Evolutionary conservation across 148 eudicot genomes (phyloP).

Genomic region (Rhododendron mucronatum): DNA sequence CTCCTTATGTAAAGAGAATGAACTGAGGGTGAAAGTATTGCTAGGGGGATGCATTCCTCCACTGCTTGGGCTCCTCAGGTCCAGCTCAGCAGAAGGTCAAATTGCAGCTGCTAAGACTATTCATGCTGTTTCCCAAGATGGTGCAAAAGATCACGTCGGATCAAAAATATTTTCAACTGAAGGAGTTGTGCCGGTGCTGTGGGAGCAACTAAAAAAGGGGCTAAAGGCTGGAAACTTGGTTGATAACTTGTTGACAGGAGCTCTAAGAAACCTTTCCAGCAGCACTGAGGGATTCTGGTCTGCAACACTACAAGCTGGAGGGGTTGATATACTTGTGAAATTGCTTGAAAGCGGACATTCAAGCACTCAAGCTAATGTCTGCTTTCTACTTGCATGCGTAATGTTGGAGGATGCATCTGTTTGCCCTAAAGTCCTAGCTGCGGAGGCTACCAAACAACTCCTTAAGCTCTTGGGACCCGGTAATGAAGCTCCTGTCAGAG

Average conservation of each 20-base stretch:
- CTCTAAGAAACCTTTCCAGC: conserved; percentile 78
- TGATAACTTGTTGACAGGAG: conserved; percentile 84
- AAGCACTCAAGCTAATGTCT: conserved; percentile 85
- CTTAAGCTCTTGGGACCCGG: conserved; percentile 89
- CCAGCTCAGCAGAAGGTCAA: conserved; percentile 86
- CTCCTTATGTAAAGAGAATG: conserved; percentile 95
- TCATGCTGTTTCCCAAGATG: conserved; percentile 94
- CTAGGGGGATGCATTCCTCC: conserved; percentile 99
- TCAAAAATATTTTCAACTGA: conserved; percentile 98
- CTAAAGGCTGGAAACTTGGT: conserved; percentile 67
- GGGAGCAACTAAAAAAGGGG: conserved; percentile 81
- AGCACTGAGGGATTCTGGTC: conserved; percentile 89
- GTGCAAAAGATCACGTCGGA: conserved; percentile 90
- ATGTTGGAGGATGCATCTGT: conserved; percentile 94
- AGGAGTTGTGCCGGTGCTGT: conserved; percentile 95
- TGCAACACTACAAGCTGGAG: conserved; percentile 82
- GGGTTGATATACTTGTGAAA: conserved; percentile 79
- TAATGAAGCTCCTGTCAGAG: conserved; percentile 87
- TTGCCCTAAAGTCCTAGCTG: conserved; percentile 65
- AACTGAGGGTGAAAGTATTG: conserved; percentile 85
- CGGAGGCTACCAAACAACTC: conserved; percentile 77
- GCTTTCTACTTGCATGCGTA: conserved; percentile 87
- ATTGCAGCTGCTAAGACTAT: conserved; percentile 91
- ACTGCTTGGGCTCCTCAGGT: conserved; percentile 82
- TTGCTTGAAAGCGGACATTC: conserved; percentile 67